Conservation (phyloP, 2,329 filamentous ascomycete species). For the Hypocreales sp. region DNA sequence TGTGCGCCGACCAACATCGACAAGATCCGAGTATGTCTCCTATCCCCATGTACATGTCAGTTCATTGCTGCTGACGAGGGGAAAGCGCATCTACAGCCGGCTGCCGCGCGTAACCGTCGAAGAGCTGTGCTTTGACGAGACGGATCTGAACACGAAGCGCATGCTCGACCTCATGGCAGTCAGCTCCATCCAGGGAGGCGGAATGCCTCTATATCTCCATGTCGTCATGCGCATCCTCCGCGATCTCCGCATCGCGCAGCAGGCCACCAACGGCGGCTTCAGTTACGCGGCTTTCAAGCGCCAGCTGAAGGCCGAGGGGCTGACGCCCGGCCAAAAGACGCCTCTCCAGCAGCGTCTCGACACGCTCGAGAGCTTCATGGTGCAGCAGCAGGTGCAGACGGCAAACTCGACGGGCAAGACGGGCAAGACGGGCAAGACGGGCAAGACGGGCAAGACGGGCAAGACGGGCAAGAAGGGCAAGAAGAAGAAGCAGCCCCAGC, state of each 20-base stretch:
- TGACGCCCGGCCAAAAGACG: conserved; percentile 31
- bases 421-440: neutral
- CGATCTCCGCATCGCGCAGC: conserved; percentile 33
- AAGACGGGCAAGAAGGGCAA: no score
- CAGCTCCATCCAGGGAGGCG: conserved; percentile 13
- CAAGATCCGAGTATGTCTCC: conserved; percentile 17
- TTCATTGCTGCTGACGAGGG: conserved; percentile 1
- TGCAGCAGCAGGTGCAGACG: conserved; percentile 5
- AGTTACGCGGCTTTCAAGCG: conserved; percentile 32
- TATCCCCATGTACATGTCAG: no score
- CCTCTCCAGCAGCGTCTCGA: conserved; percentile 28
- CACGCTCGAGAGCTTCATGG: conserved; percentile 42
- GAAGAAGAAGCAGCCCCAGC: no score
- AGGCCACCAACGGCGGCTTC: conserved; percentile 21
- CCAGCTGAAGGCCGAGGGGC: conserved; percentile 12
- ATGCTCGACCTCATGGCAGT: conserved; percentile 48
- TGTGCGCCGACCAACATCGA: conserved; percentile 36
- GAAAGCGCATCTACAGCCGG: conserved; percentile 22
- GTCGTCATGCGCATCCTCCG: conserved; percentile 39
- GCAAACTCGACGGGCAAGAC: neutral
- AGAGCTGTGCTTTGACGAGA: conserved; percentile 32
- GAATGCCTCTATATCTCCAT: conserved; percentile 41
- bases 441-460: no score
- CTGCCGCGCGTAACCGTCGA: conserved; percentile 30
- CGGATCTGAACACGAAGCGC: conserved; percentile 37